Percentiles rank a stretch among this genome's conserved stretches.
Conservation (phyloP, 2,329 filamentous ascomycete genomes). For the Sarocladium strictum region DNA sequence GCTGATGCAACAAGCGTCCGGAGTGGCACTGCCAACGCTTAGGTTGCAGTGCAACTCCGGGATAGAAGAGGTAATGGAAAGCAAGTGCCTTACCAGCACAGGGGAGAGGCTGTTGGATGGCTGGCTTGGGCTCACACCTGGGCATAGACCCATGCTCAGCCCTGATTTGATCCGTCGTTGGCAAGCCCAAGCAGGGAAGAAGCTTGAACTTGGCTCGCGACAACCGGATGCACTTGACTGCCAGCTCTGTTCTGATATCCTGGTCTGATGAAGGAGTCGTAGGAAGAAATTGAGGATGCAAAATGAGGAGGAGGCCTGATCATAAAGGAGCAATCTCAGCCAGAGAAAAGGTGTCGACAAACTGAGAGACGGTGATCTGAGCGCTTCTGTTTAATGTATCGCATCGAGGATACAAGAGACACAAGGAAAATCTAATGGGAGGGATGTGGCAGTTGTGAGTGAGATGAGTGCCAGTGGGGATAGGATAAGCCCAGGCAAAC, state of each 20-base stretch:
- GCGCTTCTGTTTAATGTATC: too few species aligned
- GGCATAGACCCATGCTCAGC: background rate
- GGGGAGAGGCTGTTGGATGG: background rate
- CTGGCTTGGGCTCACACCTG: slow-evolving; percentile 1
- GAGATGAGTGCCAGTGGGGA: too few species aligned
- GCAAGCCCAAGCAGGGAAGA: background rate
- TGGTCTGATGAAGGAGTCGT: too few species aligned
- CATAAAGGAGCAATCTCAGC: too few species aligned
- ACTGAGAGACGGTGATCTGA: too few species aligned
- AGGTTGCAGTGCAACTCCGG: slow-evolving; percentile 1
- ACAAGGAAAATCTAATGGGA: too few species aligned
- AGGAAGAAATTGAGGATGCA: too few species aligned
- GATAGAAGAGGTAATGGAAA: background rate
- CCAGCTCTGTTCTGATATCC: background rate
- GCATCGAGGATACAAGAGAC: too few species aligned
- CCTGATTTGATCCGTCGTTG: background rate
- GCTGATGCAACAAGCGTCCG: background rate
- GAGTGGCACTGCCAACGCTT: background rate
- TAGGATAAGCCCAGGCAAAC: background rate
- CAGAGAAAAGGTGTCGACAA: too few species aligned
- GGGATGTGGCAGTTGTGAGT: too few species aligned
- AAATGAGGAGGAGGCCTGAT: too few species aligned
- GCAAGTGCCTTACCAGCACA: background rate
- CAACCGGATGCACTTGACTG: background rate
- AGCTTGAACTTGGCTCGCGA: background rate